Conservation (phyloP, 2,329 filamentous ascomycete species). For the Sporothrix pallida region DNA sequence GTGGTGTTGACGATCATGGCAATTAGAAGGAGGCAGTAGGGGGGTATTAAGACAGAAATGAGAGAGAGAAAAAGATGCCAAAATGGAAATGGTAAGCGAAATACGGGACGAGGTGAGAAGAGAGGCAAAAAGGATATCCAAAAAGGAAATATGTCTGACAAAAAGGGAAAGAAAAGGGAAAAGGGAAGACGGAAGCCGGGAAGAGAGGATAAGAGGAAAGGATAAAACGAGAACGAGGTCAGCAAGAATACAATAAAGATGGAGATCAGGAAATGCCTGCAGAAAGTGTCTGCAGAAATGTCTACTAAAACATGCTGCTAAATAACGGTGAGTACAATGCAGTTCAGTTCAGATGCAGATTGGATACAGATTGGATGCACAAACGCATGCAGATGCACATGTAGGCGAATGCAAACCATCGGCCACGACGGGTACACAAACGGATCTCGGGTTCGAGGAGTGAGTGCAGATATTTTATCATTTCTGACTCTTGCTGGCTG, state of each 20-base stretch:
- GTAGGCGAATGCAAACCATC: constrained; percentile 2
- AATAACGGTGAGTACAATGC: neutral
- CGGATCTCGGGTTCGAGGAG: constrained; percentile 12
- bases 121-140: neutral
- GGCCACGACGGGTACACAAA: constrained; percentile 20
- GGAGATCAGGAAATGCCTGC: neutral
- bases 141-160: neutral
- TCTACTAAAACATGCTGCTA: too few species aligned
- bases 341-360: neutral
- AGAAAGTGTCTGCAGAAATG: neutral
- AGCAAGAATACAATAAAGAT: neutral
- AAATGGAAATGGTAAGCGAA: constrained; percentile 19
- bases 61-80: neutral
- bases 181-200: neutral
- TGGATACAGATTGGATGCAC: too few species aligned
- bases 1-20: constrained; percentile 20
- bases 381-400: neutral
- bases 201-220: neutral
- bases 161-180: constrained; percentile 16
- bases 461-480: too few species aligned
- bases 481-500: too few species aligned
- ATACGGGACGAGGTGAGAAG: constrained; percentile 14
- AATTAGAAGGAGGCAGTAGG: neutral
- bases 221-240: neutral
- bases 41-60: neutral